Evolutionary conservation across 768 basidiomycete species (phyloP).

Genomic region (Pleurotus ostreatus): DNA sequence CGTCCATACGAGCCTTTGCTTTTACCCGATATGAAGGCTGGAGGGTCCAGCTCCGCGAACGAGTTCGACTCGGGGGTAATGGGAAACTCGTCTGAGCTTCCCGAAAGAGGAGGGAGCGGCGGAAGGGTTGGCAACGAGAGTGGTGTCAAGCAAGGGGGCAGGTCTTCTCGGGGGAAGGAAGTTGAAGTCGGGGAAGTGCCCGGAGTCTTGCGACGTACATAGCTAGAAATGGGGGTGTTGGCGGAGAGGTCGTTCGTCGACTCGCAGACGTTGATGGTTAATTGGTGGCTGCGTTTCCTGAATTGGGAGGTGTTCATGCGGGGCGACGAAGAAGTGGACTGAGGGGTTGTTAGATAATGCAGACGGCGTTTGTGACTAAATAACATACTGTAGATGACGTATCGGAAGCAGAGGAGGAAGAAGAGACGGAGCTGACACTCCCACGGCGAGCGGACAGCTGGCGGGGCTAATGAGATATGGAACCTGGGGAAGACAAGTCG

Average conservation of each 20-base stretch:
- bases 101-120: constrained; percentile 41
- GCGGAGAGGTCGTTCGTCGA: constrained; percentile 51
- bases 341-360: not conserved
- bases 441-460: constrained; percentile 28
- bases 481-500: constrained; percentile 36
- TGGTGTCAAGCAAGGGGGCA: constrained; percentile 40
- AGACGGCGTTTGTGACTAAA: not conserved
- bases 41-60: constrained; percentile 16
- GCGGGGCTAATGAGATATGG: constrained; percentile 30
- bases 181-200: constrained; percentile 68
- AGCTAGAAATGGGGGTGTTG: constrained; percentile 75
- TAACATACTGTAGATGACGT: constrained; percentile 31
- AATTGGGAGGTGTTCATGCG: constrained; percentile 34
- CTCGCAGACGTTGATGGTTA: constrained; percentile 44
- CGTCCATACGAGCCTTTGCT: constrained; percentile 25
- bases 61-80: constrained; percentile 30
- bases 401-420: constrained; percentile 34
- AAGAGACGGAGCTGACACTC: constrained; percentile 44
- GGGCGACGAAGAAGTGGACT: constrained; percentile 32
- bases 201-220: constrained; percentile 76
- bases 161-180: constrained; percentile 48
- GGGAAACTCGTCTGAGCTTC: constrained; percentile 39
- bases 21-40: constrained; percentile 14
- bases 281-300: constrained; percentile 25
- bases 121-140: constrained; percentile 67